phyloP scores from a whole-genome alignment of 768 basidiomycete species.

The Trametes elegans region DNA sequence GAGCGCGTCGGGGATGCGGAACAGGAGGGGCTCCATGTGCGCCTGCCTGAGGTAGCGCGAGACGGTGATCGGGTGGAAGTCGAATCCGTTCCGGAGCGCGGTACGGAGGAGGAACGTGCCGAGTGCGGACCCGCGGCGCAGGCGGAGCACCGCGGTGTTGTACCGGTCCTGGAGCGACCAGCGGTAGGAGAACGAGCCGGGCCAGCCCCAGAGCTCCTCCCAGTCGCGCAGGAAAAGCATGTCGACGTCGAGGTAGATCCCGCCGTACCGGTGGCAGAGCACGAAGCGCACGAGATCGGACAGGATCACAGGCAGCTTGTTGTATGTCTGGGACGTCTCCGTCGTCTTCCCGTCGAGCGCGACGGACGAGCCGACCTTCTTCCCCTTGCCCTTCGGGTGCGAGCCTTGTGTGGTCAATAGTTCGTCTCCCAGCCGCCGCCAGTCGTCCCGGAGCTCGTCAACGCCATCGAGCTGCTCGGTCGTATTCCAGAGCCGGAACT shows the following conservation, averaged over 20 bases:
- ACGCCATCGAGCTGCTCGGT: conserved; percentile 93
- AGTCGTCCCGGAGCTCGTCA: conserved; percentile 85
- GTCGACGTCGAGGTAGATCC: conserved; percentile 96
- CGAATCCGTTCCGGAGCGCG: conserved; percentile 89
- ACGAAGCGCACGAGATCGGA: conserved; percentile 98
- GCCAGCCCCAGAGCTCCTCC: conserved; percentile 98
- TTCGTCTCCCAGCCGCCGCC: conserved; percentile 71
- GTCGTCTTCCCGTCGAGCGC: conserved; percentile 16
- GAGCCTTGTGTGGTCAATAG: conserved; percentile 82
- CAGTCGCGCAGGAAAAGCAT: conserved; percentile 95
- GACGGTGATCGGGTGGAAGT: conserved; percentile 97
- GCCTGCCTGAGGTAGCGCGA: conserved; percentile 89
- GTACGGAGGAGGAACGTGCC: conserved; percentile 94
- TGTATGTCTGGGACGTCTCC: conserved; percentile 51
- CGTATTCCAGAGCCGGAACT: conserved; percentile 98
- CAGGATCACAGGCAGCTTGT: conserved; percentile 87
- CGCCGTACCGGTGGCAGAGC: conserved; percentile 94
- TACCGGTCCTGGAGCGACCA: conserved; percentile 95
- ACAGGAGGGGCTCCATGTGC: conserved; percentile 74
- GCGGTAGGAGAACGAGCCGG: conserved; percentile 93
- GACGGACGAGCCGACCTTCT: conserved; percentile 22
- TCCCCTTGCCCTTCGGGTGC: conserved; percentile 39
- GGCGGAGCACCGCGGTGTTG: conserved; percentile 93
- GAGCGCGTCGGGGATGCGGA: conserved; percentile 90
- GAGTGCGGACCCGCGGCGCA: conserved; percentile 92